These are phyloP conservation scores for Fragaria nilgerrensis DNA, from an alignment of 306 rosid species.

Conservation along the genomic window DNA sequence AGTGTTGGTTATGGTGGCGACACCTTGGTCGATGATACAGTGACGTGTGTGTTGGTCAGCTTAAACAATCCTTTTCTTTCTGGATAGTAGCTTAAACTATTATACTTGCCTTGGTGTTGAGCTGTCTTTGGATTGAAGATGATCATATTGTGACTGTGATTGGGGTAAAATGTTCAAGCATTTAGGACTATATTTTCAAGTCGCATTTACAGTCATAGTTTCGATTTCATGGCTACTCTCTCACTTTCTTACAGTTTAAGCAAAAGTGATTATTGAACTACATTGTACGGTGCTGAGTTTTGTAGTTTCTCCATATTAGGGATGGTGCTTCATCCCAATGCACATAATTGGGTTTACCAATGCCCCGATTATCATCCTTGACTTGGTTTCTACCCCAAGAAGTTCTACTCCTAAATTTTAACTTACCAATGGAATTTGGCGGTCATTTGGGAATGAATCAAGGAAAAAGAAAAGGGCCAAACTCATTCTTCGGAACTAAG, in stretches of 20 bases:
- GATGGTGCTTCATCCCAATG: no score
- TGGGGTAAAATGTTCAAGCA: no score
- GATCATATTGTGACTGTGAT: neutral
- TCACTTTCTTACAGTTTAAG: no score
- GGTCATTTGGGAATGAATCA: neutral
- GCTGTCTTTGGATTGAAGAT: neutral
- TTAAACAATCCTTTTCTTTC: neutral
- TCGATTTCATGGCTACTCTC: no score
- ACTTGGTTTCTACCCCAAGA: neutral
- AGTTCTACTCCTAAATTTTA: neutral
- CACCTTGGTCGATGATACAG: slow-evolving; percentile 14
- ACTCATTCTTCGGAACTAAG: neutral
- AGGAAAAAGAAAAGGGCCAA: neutral
- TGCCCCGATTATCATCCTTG: neutral
- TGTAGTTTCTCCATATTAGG: no score
- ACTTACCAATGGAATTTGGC: neutral
- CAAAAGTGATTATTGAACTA: no score
- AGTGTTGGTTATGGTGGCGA: slow-evolving; percentile 18
- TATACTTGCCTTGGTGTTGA: neutral
- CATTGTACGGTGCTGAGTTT: neutral
- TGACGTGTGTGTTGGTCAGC: slow-evolving; percentile 15
- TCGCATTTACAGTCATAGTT: no score
- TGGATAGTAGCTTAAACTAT: neutral
- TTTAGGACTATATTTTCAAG: no score
- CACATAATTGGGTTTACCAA: neutral